phyloP scores from a whole-genome alignment of 306 rosid genomes.

The Sechiopsis laciniata region DNA sequence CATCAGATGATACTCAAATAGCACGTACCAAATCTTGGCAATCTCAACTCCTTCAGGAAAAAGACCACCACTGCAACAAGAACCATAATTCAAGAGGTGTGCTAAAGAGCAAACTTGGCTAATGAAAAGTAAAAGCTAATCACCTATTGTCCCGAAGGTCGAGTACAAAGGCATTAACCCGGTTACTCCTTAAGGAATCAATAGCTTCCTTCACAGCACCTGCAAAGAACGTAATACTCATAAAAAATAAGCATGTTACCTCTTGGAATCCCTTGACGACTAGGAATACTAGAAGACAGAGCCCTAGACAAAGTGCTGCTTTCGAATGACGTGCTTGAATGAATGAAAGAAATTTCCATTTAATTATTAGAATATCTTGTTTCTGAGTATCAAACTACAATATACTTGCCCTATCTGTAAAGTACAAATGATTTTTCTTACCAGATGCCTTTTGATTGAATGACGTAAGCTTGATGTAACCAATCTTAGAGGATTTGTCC shows the following conservation, averaged over 20 bases:
- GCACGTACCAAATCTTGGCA: constrained; percentile 77
- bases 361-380: neutral
- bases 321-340: neutral
- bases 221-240: constrained; percentile 34
- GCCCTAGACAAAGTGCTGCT: neutral
- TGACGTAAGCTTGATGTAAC: constrained; percentile 79
- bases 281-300: neutral
- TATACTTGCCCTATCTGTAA: neutral
- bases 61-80: constrained; percentile 93
- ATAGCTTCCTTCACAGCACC: constrained; percentile 95
- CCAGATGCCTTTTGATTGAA: constrained; percentile 89
- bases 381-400: neutral
- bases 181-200: constrained; percentile 54
- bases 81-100: constrained; percentile 39
- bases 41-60: constrained; percentile 97
- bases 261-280: neutral
- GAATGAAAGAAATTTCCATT: neutral
- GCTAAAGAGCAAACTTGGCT: constrained; percentile 27
- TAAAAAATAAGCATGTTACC: neutral
- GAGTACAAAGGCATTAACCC: constrained; percentile 86
- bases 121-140: constrained; percentile 24
- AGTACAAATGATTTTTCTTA: constrained; percentile 31
- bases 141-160: constrained; percentile 99
- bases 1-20: neutral
- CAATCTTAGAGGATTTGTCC: constrained; percentile 58